Evolutionary conservation across 371 early-diverging fungal species (phyloP), one percentile per base, ranked within the genome.

Genomic region (Conidiobolus incongruus): DNA sequence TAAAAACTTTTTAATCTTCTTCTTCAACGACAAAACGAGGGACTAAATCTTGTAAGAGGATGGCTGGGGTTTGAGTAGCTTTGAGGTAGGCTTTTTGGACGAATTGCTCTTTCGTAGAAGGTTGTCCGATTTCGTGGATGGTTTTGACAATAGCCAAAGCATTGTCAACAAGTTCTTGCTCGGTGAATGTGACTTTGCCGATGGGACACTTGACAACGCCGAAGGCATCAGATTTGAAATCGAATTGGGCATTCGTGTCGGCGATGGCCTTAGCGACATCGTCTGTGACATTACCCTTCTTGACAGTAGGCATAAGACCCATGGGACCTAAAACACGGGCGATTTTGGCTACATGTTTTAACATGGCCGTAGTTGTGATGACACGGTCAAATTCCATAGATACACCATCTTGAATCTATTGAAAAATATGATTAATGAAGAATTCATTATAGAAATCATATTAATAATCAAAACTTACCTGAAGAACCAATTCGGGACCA

Each of bases 281-380:
- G 40, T 69, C 68, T 1, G 81, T 77, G 1, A 81, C 85, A 17
- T 81, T 85, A 71, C 81, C 89, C 58, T 83, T 84, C 46, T 87
- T 83, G 13, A 81, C 75, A 23, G 83, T 87, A 11, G 94, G 94
- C 94, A 94, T 92, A 45, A 94, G 63, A 16, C 88, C 88, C 57
- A 81, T 86, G 21, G 94, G 92, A 49, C 94, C 94, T 51, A 94
- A 58, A 20, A 83, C 55, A 44, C 81, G 71, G n/a, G 92, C 94
- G 52, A 94, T 78, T 54, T 78, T 81, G 23, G 85, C 70, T 21
- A 91, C 88, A 34, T 66, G 56, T 21, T 88, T 84, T 54, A 84
- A 74, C 81, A 90, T 81, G 35, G 67, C 83, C 31, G 84, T 81
- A 16, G 90, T 91, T 7, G 84, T 68, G 49, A 85, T 62, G 56